Base-by-base conservation (phyloP, 768 basidiomycete species). In the Leccinum sublutescens region DNA sequence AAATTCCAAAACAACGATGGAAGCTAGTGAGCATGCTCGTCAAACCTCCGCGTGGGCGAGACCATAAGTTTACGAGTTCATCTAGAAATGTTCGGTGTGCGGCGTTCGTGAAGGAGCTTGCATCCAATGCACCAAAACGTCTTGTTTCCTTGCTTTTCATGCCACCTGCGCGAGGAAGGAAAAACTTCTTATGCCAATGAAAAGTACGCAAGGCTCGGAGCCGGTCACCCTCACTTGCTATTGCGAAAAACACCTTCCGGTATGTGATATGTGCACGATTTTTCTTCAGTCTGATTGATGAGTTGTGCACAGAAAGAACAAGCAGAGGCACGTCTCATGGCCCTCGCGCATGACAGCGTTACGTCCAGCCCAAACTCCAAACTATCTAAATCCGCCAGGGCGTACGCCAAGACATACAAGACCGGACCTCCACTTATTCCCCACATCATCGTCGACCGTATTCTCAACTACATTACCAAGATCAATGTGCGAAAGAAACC, bases 401-500 rank as follows among this genome's bases (percentile, higher is more conserved):
- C 94, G 4, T 93, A 96, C 60, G 89, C 92, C 6, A 95, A 95
- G 76, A 88, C 88, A 1, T 96, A 95, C 77, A 90, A 89, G 70
- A 89, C 89, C 9, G 95, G 94, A 1, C 93, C 96, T 33, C 97
- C 97, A 0, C 82, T 98, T 21, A 89, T 98, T 1, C 97, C 97
- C 6, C 79, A 82, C 2, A 81, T 92, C 66, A 89, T 98, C 57
- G 84, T 93, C n/a, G 81, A 88, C 6, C 84, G 87, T 9, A 87
- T 99, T 54, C 60, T 86, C 23, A 79, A 82, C 54, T 98, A 98
- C 66, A 85, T 91, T 38, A 71, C 72, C 38, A 86, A 85, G 64
- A 78, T 96, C 45, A 78, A 72, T 33, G 76, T 97, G 4, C 78
- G 89, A 61, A 93, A 91, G 71, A 93, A 90, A 68, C 66, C 75